Base-by-base conservation (phyloP, 2,329 filamentous ascomycete genomes). In the Aspergillus quadricinctus region DNA sequence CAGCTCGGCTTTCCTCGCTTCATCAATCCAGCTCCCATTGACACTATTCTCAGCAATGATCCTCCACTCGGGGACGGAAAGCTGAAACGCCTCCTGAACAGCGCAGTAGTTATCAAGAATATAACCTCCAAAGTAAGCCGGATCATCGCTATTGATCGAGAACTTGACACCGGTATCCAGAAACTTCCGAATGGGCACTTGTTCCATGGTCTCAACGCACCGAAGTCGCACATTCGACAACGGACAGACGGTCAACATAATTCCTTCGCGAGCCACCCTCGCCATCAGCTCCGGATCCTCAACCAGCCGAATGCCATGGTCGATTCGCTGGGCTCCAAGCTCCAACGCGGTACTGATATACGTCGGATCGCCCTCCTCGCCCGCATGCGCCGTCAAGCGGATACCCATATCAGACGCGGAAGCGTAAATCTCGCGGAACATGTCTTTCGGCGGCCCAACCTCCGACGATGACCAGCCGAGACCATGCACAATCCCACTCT, bases 121-220 rank as follows among this genome's bases (percentile, higher is more conserved):
- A 70, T 90, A 91, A 0, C 84, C 86, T 3, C 88, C 87, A 74
- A 92, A 92, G 67, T 90, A 90, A 10, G 86, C 87, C 57, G 87
- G 87, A 67, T 90, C 87, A 66, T 90, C 88, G 62, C 84, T 88
- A 72, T 90, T 90, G 69, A 91, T 83, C 55, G 83, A 88, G 71
- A 90, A 90, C 58, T 76, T 79, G 41, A 90, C 83, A 0, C 85
- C 84, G 5, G 76, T 76, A 43, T 88, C 81, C 21, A 90, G 71
- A 62, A 89, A 87, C 52, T 74, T 76, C 14, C 84, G 77, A 57
- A 90, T 80, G 0, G 88, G 87, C 35, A 87, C 75, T 52, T 85
- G 76, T 21, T 74, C 70, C 23, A 88, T 75, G 28, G 72, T 71
- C 50, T 74, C 63, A 1, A 85, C 81, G 61, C 80, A 85, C n/a